Percentiles rank a stretch among this genome's conserved stretches.
Evolutionary conservation across 768 basidiomycete species (phyloP).

Genomic region (Mycena alexandri): DNA sequence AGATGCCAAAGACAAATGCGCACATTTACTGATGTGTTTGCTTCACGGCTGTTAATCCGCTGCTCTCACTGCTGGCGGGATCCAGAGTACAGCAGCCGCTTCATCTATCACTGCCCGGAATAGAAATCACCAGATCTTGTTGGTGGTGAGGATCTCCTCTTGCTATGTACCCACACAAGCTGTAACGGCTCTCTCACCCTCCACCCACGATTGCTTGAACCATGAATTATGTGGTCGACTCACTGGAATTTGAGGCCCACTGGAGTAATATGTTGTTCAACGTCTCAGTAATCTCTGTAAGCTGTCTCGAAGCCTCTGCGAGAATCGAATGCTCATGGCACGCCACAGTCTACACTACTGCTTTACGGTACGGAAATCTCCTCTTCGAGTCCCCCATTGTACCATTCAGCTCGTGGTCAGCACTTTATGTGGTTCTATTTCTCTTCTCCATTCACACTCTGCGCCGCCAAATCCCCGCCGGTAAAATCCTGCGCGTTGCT

Average conservation of each 20-base stretch:
- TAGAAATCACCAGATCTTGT: slow-evolving; percentile 10
- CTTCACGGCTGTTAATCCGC: no score
- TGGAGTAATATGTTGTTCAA: slow-evolving; percentile 22
- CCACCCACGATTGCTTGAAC: background rate
- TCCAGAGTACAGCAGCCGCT: no score
- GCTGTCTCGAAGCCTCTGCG: background rate
- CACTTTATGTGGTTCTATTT: slow-evolving; percentile 22
- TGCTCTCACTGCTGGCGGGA: no score
- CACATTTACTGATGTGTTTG: no score
- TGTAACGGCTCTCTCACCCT: background rate
- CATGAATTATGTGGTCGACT: slow-evolving; percentile 32
- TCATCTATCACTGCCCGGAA: no score
- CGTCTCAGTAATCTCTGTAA: slow-evolving; percentile 21
- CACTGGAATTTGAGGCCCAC: slow-evolving; percentile 16
- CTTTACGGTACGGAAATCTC: slow-evolving; percentile 19
- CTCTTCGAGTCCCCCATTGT: background rate
- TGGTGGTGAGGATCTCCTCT: background rate
- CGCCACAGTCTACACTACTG: slow-evolving; percentile 5
- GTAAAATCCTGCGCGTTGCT: slow-evolving; percentile 25
- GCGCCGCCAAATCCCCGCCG: background rate
- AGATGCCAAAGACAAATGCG: no score
- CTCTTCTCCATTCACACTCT: slow-evolving; percentile 18
- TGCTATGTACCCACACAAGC: slow-evolving; percentile 4
- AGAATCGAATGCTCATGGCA: background rate
- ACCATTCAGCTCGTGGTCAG: background rate